Base-by-base conservation (phyloP, 2,329 filamentous ascomycete species). In the Dactylonectria macrodidyma region DNA sequence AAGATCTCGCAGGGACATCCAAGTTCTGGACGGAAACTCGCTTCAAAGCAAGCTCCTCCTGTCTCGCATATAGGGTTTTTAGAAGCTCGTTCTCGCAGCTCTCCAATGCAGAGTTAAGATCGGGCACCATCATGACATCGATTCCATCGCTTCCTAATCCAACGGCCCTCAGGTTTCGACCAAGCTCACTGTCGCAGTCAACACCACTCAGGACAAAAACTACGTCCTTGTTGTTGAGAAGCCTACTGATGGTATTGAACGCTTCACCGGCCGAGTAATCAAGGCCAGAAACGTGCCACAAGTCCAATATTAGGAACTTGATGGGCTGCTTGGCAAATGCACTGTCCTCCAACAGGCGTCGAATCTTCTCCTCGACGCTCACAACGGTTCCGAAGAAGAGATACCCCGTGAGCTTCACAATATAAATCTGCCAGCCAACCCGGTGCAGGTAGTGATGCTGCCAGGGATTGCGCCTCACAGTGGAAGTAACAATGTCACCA, bases 351-450 rank as follows among this genome's bases (percentile, higher is more conserved):
- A 98, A 91, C 36, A 98, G 84, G 5, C 87, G 90, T 26, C 95
- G 90, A 68, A 98, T 95, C 71, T 92, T 92, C 70, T 94, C 93
- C 80, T 99, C 96, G 0, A 99, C 95, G 55, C 94, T 94, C 60
- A 98, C 95, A 71, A 99, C 97, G 3, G 95, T 98, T n/a, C 96
- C 96, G 74, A 99, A 99, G 85, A 99, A 99, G 16, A 99, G 88
- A 77, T 95, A 98, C 0, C 96, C 95, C 0, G 93, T 92, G 16
- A 99, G 87, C 80, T 98, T 98, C 76, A 97, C 92, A 58, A 98
- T 91, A n/a, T n/a, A n/a, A n/a, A n/a, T n/a, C n/a, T n/a, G n/a
- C n/a, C n/a, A n/a, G n/a, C n/a, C n/a, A n/a, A 66, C 95, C 71
- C 95, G 89, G 68, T 91, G 91, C 4, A 99, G 85, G 77, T 96